Conservation (phyloP, 352 stramenopile genomes). For the Pythium oligandrum region DNA sequence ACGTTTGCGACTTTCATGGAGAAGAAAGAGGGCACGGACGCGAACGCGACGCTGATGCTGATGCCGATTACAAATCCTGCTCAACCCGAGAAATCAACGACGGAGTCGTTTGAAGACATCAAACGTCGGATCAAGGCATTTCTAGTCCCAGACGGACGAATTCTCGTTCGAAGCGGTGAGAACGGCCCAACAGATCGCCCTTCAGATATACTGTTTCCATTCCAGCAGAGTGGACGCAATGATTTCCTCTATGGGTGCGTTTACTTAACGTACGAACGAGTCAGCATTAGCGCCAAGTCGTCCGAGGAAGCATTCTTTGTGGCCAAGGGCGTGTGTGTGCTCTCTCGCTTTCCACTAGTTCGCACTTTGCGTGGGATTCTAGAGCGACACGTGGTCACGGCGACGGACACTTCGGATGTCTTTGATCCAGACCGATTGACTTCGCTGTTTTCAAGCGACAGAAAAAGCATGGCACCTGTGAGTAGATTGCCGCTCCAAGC, state of each 20-base stretch:
- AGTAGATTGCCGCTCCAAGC: slow-evolving; percentile 24
- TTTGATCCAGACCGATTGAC: slow-evolving; percentile 43
- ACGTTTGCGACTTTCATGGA: slow-evolving; percentile 64
- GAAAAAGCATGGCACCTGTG: slow-evolving; percentile 11
- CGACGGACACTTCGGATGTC: slow-evolving; percentile 28
- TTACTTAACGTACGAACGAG: slow-evolving; percentile 66
- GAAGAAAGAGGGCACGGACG: slow-evolving; percentile 31
- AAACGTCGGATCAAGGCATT: slow-evolving; percentile 62
- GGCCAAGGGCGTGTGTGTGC: slow-evolving; percentile 63
- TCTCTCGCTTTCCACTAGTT: slow-evolving; percentile 62
- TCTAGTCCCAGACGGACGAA: slow-evolving; percentile 55
- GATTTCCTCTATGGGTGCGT: slow-evolving; percentile 74
- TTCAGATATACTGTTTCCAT: slow-evolving; percentile 58
- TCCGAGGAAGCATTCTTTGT: slow-evolving; percentile 38
- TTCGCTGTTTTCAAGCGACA: slow-evolving; percentile 29
- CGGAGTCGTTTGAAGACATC: slow-evolving; percentile 42
- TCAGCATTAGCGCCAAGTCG: slow-evolving; percentile 37
- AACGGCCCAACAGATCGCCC: slow-evolving; percentile 27
- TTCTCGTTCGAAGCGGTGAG: slow-evolving; percentile 28
- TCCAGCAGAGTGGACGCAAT: slow-evolving; percentile 70
- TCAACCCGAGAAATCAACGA: slow-evolving; percentile 18
- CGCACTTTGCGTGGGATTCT: slow-evolving; percentile 51
- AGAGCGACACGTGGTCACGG: slow-evolving; percentile 40
- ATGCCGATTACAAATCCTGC: slow-evolving; percentile 34
- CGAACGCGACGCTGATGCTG: slow-evolving; percentile 44